Evolutionary conservation across 2,329 filamentous ascomycete species (phyloP), one percentile per base, ranked within the genome.

Genomic region (Annulohypoxylon truncatum): DNA sequence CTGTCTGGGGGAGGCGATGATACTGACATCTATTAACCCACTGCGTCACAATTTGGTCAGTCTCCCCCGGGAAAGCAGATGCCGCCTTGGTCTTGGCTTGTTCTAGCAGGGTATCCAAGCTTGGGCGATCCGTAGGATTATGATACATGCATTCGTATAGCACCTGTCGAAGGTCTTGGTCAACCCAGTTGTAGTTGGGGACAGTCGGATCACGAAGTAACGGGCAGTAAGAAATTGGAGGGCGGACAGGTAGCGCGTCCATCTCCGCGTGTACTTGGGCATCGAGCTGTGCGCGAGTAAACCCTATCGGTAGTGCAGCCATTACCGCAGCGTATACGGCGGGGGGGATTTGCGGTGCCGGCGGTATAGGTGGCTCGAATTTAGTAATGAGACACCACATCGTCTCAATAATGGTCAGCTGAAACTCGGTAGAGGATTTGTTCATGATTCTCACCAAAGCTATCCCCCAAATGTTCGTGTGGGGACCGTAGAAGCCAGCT

Each of bases 361-460:
- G 72, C 5, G 71, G 66, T 0, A 5, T 0, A 2, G 71, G 70
- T 4, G 64, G 53, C 3, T 53, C 1, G 0, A 22, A 10, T 29
- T 56, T 40, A 12, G 71, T 74, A 18, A 75, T 74, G 3, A 75
- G 33, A 4, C 44, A n/a, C 72, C 72, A 75, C 71, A 75, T 74
- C 4, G 57, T 47, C 72, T 73, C 6, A 22, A 28, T 35, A n/a
- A 35, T 22, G 18, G 18, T 38, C 12, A 53, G 40, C 22, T 60
- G 13, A 57, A 46, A 61, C 51, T 46, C 18, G n/a, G 15, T 38
- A 38, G 8, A 22, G 35, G 20, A 26, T 13, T 12, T 38, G 22
- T 4, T 12, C 3, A 33, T 26, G 10, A 12, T 12, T 22, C 70
- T 15, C 59, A 75, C 72, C 29, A 66, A 3, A 48, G 64, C 73